These are phyloP conservation scores for Platanthera zijinensis DNA, from an alignment of 106 monocot genomes.

Conservation along the genomic window DNA sequence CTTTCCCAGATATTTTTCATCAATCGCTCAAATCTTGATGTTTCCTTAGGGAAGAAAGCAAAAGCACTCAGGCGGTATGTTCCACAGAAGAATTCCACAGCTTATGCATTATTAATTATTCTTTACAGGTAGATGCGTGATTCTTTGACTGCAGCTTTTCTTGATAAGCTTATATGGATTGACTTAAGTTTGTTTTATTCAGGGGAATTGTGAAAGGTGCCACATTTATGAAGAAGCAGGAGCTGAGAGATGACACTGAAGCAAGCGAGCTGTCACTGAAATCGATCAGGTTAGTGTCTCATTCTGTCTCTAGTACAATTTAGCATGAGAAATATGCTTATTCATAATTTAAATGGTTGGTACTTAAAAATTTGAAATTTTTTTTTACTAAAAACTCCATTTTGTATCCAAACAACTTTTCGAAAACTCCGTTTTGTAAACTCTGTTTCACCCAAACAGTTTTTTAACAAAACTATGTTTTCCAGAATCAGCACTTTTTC, in stretches of 20 bases:
- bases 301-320: not conserved
- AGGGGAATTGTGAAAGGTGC: constrained; percentile 50
- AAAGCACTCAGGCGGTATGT: constrained; percentile 64
- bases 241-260: constrained; percentile 93
- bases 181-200: not conserved
- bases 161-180: constrained; percentile 1
- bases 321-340: not conserved
- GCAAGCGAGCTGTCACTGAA: constrained; percentile 80
- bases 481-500: too few species aligned
- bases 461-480: too few species aligned
- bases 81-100: constrained; percentile 88
- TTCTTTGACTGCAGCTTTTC: not conserved
- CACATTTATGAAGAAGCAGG: constrained; percentile 72
- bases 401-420: too few species aligned
- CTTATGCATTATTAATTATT: constrained; percentile 85
- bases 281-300: constrained; percentile 46
- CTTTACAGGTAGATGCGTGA: constrained; percentile 55
- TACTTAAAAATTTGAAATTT: too few species aligned
- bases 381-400: too few species aligned
- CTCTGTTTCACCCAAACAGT: too few species aligned
- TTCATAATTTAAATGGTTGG: too few species aligned
- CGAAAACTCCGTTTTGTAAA: too few species aligned
- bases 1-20: not conserved
- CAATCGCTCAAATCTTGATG: not conserved
- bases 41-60: constrained; percentile 52